Percentiles rank a stretch among this genome's conserved stretches.
Evolutionary conservation across 441 rosid genomes (phyloP).

Genomic region (Omphalea diandra): DNA sequence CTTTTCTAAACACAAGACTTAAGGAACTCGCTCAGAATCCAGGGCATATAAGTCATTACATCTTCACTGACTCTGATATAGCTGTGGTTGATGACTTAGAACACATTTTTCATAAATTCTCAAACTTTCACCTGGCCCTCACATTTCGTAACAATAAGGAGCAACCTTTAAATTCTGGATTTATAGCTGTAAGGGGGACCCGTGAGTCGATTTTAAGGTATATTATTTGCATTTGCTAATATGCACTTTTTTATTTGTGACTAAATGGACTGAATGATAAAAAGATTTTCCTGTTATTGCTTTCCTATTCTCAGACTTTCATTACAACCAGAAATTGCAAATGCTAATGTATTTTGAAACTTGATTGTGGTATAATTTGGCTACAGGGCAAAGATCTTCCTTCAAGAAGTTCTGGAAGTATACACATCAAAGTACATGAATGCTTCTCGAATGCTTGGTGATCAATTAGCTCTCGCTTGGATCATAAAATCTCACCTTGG

Average conservation of each 20-base stretch:
- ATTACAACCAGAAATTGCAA: neutral
- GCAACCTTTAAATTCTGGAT: constrained; percentile 93
- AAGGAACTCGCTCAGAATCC: constrained; percentile 41
- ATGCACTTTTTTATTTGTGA: neutral
- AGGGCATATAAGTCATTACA: constrained; percentile 50
- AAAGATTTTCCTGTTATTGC: neutral
- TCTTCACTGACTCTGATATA: constrained; percentile 90
- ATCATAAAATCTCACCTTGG: constrained; percentile 57
- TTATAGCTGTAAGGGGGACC: constrained; percentile 92
- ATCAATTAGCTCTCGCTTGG: constrained; percentile 83
- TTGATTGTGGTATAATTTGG: constrained; percentile 10
- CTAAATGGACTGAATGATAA: neutral
- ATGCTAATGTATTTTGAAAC: neutral
- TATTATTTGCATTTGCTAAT: constrained; percentile 7
- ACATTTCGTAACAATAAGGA: constrained; percentile 94
- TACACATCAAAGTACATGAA: constrained; percentile 67
- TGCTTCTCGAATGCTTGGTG: constrained; percentile 95
- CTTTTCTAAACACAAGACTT: constrained; percentile 62
- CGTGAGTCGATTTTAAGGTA: constrained; percentile 73
- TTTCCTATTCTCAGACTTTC: neutral
- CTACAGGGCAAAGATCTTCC: constrained; percentile 72
- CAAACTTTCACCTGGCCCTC: constrained; percentile 74
- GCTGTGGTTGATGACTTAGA: constrained; percentile 74
- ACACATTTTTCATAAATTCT: constrained; percentile 51
- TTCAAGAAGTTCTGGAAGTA: constrained; percentile 55